Evolutionary conservation across 1,284 basidiomycete species (phyloP).

Genomic region (Gymnopus androsaceus): DNA sequence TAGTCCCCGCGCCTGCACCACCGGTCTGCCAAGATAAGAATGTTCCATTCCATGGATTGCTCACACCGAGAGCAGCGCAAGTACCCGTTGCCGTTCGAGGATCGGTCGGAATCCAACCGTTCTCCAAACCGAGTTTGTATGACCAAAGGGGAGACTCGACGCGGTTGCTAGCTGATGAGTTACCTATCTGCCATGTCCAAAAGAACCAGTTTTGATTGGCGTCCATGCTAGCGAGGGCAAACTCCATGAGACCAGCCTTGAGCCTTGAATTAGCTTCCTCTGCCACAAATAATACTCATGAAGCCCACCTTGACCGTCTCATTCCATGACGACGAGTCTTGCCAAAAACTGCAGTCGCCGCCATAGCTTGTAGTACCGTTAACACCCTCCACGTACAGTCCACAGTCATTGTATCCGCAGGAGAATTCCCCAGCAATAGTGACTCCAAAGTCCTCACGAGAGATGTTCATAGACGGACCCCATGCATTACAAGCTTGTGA

Average conservation of each 20-base stretch:
- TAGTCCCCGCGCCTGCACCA: slow-evolving; percentile 67
- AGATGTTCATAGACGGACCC: slow-evolving; percentile 50
- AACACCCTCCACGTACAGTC: slow-evolving; percentile 67
- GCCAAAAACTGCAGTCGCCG: slow-evolving; percentile 58
- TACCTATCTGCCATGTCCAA: slow-evolving; percentile 81
- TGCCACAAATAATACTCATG: too few relatives aligned
- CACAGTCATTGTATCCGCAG: slow-evolving; percentile 66
- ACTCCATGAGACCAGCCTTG: slow-evolving; percentile 56
- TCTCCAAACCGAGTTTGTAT: slow-evolving; percentile 75
- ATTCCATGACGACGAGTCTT: slow-evolving; percentile 64
- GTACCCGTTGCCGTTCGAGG: slow-evolving; percentile 69
- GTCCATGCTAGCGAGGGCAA: slow-evolving; percentile 62
- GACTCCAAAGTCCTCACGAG: slow-evolving; percentile 57
- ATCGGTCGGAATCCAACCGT: slow-evolving; percentile 82
- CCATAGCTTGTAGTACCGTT: slow-evolving; percentile 46
- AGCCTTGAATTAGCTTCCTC: too few relatives aligned
- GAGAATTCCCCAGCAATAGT: slow-evolving; percentile 74
- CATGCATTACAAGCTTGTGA: slow-evolving; percentile 55
- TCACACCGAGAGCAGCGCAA: slow-evolving; percentile 59
- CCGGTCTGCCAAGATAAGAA: slow-evolving; percentile 78
- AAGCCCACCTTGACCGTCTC: slow-evolving; percentile 58
- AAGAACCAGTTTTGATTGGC: slow-evolving; percentile 61
- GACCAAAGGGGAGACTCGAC: slow-evolving; percentile 79
- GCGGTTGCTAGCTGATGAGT: slow-evolving; percentile 53
- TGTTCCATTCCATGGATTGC: slow-evolving; percentile 52